Base-by-base conservation (phyloP, 2,329 filamentous ascomycete genomes). In the Calonectria henricotiae region DNA sequence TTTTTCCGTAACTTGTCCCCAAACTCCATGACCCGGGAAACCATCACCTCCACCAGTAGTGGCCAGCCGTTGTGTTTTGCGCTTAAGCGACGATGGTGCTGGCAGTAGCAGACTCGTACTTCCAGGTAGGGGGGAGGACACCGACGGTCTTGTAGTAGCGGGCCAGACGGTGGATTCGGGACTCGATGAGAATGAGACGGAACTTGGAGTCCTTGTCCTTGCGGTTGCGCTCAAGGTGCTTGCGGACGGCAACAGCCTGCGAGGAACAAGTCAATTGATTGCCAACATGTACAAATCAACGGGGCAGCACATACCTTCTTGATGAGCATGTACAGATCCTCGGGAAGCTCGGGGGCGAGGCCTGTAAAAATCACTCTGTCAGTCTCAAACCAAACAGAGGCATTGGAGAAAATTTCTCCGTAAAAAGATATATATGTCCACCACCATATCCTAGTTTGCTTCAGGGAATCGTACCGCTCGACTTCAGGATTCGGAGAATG, bases 141-240 rank as follows among this genome's bases (percentile, higher is more conserved):
- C 90, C 90, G 83, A 92, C 96, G 85, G 95, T 96, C 94, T 98
- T 98, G 94, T 98, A 99, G 93, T 98, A 98, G 81, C 96, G 93
- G 84, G 95, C 96, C 80, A 99, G 93, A 89, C 96, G 96, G 93
- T 99, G 96, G 88, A 99, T 98, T 88, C 97, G 94, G 85, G 96
- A 98, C 91, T 99, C 96, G 88, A 99, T 97, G 81, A 99, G 93
- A 96, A 99, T 99, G 79, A 99, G 94, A 85, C 96, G 96, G 94
- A 99, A 99, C 91, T 99, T 99, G 90, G 93, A 94, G 91, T 99
- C 96, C 91, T 95, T 97, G 91, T 99, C 96, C 92, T 99, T 99
- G 89, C 96, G 96, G 93, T 99, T 99, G 88, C 94, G 94, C 92
- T 98, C 95, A 80, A 99, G 94, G 89, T 99, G 97, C 94, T 99